Evolutionary conservation across 2,329 filamentous ascomycete genomes (phyloP).

Genomic region (Xylariaceae sp.): DNA sequence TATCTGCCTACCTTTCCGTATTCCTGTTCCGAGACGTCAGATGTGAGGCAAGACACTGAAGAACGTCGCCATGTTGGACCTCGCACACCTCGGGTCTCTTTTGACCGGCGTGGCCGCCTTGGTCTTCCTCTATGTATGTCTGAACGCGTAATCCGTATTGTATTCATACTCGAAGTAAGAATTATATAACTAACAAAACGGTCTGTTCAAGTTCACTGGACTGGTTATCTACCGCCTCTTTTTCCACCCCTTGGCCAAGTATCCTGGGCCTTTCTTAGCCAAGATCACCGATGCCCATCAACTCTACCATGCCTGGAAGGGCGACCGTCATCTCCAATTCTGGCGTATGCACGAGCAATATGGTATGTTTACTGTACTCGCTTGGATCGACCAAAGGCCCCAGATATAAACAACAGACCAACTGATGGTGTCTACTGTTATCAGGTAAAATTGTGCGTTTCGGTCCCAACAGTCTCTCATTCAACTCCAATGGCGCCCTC

Average conservation of each 20-base stretch:
- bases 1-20: not conserved
- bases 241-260: slow-evolving; percentile 60
- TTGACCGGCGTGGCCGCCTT: slow-evolving; percentile 11
- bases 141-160: not conserved
- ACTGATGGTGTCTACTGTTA: slow-evolving; percentile 7
- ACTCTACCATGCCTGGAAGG: slow-evolving; percentile 69
- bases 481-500: slow-evolving; percentile 67
- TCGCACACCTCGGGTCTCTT: slow-evolving; percentile 10
- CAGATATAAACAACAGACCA: not conserved
- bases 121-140: slow-evolving; percentile 18
- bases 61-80: slow-evolving; percentile 3
- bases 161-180: not conserved
- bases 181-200: slow-evolving; percentile 4
- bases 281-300: slow-evolving; percentile 60
- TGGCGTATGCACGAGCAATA: slow-evolving; percentile 67
- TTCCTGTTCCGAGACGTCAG: not conserved
- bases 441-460: slow-evolving; percentile 65
- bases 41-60: not conserved
- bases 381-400: not conserved
- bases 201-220: slow-evolving; percentile 22
- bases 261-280: slow-evolving; percentile 59
- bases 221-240: slow-evolving; percentile 53
- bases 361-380: slow-evolving; percentile 39
- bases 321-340: slow-evolving; percentile 69
- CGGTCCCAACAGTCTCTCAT: slow-evolving; percentile 69